Base-by-base conservation (phyloP, 148 eudicot genomes). In the Arctostaphylos glauca region DNA sequence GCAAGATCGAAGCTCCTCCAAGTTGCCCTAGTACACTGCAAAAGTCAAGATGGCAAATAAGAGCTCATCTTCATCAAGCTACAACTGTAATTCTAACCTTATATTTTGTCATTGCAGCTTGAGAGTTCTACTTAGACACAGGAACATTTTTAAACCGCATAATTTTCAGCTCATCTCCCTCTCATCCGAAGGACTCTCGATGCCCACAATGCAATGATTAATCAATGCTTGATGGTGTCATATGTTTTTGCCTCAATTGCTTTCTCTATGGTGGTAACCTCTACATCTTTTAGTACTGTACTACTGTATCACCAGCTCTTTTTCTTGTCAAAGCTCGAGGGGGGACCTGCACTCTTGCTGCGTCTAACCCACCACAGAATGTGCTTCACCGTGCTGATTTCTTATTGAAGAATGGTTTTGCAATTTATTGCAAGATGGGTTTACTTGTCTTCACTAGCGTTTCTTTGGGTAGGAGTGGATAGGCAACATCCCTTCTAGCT, bases 271-370 rank as follows among this genome's bases (percentile, higher is more conserved):
- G 88, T 48, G 97, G 95, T 0, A 92, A 93, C 38, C 97, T 96
- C 60, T 94, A 96, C 76, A 87, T 83, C 64, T 96, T 96, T 66
- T 80, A 87, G 76, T 96, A 96, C 38, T 81, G n/a, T n/a, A n/a
- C n/a, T n/a, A n/a, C 83, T 10, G 95, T 90, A 82, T 82, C 92
- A 9, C 92, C 90, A 2, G 85, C 81, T 50, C 56, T 89, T 79
- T 96, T 93, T 83, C 91, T 96, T 10, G 94, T 93, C 80, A 91
- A 94, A 83, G 98, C 91, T 80, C 93, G 98, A 77, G 97, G 99
- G 6, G 99, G 98, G 54, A 94, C 95, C 52, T 96, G 99, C 83
- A 96, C 99, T 19, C 91, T 92, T 1, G 95, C 94, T 75, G 75
- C 76, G 16, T 87, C 97, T 23, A 98, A 96, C 84, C 91, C 97